Evolutionary conservation across 1,284 basidiomycete species (phyloP), one percentile per base, ranked within the genome.

Genomic region (Dichomitus squalens): DNA sequence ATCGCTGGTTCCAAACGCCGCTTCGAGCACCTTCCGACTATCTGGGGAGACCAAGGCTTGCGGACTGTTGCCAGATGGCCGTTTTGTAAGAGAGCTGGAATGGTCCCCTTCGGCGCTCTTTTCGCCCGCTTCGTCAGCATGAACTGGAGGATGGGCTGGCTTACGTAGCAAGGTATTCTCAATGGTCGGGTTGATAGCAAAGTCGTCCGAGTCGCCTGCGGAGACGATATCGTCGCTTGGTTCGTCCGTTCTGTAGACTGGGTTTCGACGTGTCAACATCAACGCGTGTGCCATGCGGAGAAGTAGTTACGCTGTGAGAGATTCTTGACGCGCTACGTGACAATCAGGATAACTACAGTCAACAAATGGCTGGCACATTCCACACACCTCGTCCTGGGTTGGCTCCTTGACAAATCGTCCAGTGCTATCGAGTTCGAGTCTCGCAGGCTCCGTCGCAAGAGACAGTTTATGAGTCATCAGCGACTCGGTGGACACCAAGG

Each of bases 1-100:
- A 49, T 71, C 68, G 47, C 65, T 68, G 16, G 65, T 55, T 11
- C 72, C 72, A 44, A 73, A 72, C 0, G 60, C 65, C 1, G 59
- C 62, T 7, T 69, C 68, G 21, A 63, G 65, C 7, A 69, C 52
- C 16, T 58, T 39, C 52, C 70, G 64, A 18, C 61, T 68, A 8
- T 39, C 44, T 29, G 67, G 60, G 23, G 66, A 64, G 53, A 57
- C 43, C 3, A 58, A 53, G 36, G 21, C 11, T 41, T 36, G 44
- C 7, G 6, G 25, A 25, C 18, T 6, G 1, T 27, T 20, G 12
- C 29, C 18, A 34, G 18, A n/a, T 18, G 44, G 18, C 12, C 8
- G 18, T 9, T 29, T 44, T n/a, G n/a, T 44, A 47, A 27, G 20
- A 5, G 29, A 18, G 12, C n/a, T 18, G 18, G 29, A 36, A 9